A percentile compares a stretch with the other conserved stretches of the same genome.
Conservation (phyloP, 1,284 basidiomycete species). For the Hortiboletus rubellus region DNA sequence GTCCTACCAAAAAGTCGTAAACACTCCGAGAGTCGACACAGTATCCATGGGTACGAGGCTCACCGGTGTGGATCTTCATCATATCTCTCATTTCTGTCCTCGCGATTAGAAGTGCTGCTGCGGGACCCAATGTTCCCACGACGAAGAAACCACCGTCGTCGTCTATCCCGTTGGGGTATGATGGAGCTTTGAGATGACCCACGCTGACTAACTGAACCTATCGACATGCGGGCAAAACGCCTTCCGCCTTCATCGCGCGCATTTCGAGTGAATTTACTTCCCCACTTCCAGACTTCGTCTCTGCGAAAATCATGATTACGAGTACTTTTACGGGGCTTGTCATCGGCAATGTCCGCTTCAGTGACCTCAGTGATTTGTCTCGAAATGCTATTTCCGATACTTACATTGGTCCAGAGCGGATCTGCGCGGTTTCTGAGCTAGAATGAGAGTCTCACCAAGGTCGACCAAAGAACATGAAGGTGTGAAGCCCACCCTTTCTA, state of each 20-base stretch:
- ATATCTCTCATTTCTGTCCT: background rate
- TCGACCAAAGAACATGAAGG: background rate
- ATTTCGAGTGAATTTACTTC: constrained; percentile 5
- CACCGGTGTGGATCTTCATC: constrained; percentile 10
- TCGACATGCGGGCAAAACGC: constrained; percentile 27
- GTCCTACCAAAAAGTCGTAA: constrained; percentile 15
- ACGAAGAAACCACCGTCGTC: constrained; percentile 25
- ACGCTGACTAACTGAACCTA: constrained; percentile 12
- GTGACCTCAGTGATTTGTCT: constrained; percentile 2
- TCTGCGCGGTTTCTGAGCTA: constrained; percentile 11
- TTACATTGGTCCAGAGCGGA: constrained; percentile 14
- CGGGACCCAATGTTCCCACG: constrained; percentile 11
- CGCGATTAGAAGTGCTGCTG: background rate
- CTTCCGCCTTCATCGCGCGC: background rate
- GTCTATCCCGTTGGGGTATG: constrained; percentile 6
- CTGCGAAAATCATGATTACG: background rate
- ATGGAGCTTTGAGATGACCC: background rate
- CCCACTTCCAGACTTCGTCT: constrained; percentile 10
- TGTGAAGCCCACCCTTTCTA: constrained; percentile 8
- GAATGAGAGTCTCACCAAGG: background rate
- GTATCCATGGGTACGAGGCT: constrained; percentile 1
- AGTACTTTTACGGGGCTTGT: constrained; percentile 10
- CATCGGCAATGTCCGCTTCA: constrained; percentile 10
- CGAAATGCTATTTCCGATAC: background rate
- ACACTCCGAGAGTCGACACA: background rate